Conservation (phyloP, 352 stramenopile species). For the Discostella stelligera region DNA sequence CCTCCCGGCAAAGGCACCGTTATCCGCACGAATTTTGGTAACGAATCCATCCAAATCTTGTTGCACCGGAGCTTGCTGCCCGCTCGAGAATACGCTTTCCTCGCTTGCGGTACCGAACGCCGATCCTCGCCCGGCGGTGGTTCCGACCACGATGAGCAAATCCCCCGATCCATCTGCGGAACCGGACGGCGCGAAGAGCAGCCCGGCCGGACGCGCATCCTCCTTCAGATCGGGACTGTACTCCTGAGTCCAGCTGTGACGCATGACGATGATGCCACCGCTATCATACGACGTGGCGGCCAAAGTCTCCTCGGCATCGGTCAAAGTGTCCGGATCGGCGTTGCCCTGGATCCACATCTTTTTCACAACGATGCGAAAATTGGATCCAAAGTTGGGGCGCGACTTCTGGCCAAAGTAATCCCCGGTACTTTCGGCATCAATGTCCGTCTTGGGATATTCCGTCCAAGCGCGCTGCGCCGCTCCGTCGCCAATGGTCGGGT, state of each 20-base stretch:
- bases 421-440: constrained; percentile 2
- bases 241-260: constrained; percentile 39
- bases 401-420: constrained; percentile 26
- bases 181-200: constrained; percentile 44
- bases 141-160: constrained; percentile 45
- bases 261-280: constrained; percentile 20
- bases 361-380: constrained; percentile 45
- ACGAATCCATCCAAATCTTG: constrained; percentile 53
- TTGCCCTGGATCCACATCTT: constrained; percentile 40
- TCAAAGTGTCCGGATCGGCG: constrained; percentile 6
- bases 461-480: constrained; percentile 34
- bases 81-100: neutral
- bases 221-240: constrained; percentile 38
- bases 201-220: constrained; percentile 39
- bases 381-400: constrained; percentile 31
- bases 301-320: constrained; percentile 27
- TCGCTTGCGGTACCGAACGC: constrained; percentile 42
- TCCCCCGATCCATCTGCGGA: constrained; percentile 21
- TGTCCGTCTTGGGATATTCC: constrained; percentile 23
- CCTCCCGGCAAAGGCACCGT: constrained; percentile 30
- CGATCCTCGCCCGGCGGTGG: constrained; percentile 36
- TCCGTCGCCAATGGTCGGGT: constrained; percentile 39
- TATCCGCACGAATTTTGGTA: constrained; percentile 42
- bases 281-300: constrained; percentile 20
- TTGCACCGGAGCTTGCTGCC: neutral